phyloP scores from a whole-genome alignment of 345 rosid species.

The Euphorbia pulcherrima region DNA sequence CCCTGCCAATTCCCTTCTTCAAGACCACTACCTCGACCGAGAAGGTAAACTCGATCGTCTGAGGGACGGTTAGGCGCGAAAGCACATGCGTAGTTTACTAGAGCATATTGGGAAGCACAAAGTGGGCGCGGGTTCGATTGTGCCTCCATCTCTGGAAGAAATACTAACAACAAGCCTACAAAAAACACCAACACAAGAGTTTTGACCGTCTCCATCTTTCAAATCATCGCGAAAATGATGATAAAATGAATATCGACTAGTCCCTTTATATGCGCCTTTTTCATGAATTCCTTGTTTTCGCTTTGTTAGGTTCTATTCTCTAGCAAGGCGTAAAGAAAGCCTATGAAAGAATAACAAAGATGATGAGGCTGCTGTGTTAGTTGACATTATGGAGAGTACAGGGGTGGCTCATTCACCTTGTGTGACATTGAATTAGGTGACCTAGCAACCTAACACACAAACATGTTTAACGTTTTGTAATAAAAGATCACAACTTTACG shows the following conservation, averaged over 20 bases:
- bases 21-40: neutral
- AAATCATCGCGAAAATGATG: neutral
- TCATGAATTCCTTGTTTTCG: constrained; percentile 22
- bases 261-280: constrained; percentile 22
- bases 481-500: neutral
- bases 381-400: constrained; percentile 7
- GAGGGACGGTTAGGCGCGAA: constrained; percentile 18
- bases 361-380: constrained; percentile 12
- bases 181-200: constrained; percentile 7
- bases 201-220: constrained; percentile 23
- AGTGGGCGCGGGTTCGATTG: constrained; percentile 41
- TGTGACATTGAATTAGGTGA: constrained; percentile 17
- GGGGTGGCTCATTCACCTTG: constrained; percentile 11
- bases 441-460: neutral
- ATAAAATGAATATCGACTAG: neutral
- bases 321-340: constrained; percentile 7
- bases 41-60: neutral
- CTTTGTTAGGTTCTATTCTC: constrained; percentile 12
- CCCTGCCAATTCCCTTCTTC: neutral
- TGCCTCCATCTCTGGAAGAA: constrained; percentile 10
- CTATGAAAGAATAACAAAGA: constrained; percentile 14
- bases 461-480: neutral
- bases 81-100: constrained; percentile 64
- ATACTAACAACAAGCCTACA: constrained; percentile 7
- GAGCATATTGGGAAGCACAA: constrained; percentile 59